A percentile compares a stretch with the other conserved stretches of the same genome.
phyloP scores from a whole-genome alignment of 768 basidiomycete species.

The Hortiboletus flavorubellus region DNA sequence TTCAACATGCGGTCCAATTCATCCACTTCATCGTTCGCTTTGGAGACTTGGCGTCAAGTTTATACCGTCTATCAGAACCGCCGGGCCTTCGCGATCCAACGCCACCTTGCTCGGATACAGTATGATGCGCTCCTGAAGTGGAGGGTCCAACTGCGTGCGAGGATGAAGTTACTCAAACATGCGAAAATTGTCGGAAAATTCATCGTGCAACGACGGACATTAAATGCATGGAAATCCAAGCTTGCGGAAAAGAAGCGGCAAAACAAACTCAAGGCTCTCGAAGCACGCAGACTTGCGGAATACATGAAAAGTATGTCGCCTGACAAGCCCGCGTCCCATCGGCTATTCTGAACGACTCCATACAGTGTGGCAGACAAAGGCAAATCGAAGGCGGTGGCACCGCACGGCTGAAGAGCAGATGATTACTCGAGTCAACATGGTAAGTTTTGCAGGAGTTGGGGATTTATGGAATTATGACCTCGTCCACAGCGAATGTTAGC shows the following conservation, averaged over 20 bases:
- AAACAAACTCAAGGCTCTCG: conserved; percentile 42
- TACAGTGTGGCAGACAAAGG: conserved; percentile 48
- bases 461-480: conserved; percentile 1
- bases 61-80: conserved; percentile 46
- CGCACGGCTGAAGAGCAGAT: conserved; percentile 45
- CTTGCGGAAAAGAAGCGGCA: conserved; percentile 44
- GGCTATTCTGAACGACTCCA: conserved; percentile 6
- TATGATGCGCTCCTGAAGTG: conserved; percentile 53
- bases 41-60: conserved; percentile 47
- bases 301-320: conserved; percentile 32
- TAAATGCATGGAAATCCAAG: conserved; percentile 47
- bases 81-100: conserved; percentile 44
- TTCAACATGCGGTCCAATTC: conserved; percentile 48
- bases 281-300: conserved; percentile 33
- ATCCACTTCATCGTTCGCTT: conserved; percentile 30
- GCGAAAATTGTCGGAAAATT: conserved; percentile 53
- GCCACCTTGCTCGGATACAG: conserved; percentile 27
- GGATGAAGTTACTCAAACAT: conserved; percentile 48
- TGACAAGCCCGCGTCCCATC: conserved; percentile 11
- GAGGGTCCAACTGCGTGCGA: conserved; percentile 51
- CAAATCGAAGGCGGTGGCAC: conserved; percentile 37
- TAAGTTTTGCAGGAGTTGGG: conserved; percentile 17
- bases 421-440: conserved; percentile 39
- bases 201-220: conserved; percentile 46
- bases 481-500: conserved; percentile 48